phyloP scores from a whole-genome alignment of 345 rosid genomes.

The Salix koriyanagi region DNA sequence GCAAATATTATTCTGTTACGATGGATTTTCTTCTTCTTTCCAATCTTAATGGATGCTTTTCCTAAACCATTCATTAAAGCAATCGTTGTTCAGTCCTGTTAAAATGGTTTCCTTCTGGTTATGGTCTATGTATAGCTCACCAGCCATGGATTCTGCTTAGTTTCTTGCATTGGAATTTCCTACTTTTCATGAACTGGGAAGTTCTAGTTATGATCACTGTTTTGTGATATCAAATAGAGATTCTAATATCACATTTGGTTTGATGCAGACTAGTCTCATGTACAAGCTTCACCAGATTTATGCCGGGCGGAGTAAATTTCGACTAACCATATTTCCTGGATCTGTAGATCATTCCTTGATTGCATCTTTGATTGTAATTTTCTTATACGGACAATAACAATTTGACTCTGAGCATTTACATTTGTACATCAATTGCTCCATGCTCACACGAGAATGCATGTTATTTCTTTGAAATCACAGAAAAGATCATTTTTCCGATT shows the following conservation, averaged over 20 bases:
- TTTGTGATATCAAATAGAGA: neutral
- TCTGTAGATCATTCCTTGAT: slow-evolving; percentile 43
- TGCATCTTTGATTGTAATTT: slow-evolving; percentile 61
- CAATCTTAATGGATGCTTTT: neutral
- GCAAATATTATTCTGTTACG: no score
- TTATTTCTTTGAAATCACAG: neutral
- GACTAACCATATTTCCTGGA: slow-evolving; percentile 71
- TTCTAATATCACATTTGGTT: neutral
- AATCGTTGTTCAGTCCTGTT: neutral
- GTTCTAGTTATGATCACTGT: neutral
- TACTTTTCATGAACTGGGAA: neutral
- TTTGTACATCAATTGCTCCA: neutral
- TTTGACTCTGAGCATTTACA: neutral
- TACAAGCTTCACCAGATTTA: slow-evolving; percentile 75
- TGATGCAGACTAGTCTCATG: slow-evolving; percentile 87
- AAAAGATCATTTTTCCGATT: no score
- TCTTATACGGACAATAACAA: slow-evolving; percentile 34
- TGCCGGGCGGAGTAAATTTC: slow-evolving; percentile 53
- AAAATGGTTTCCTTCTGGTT: neutral
- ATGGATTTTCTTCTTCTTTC: neutral
- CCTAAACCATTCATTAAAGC: neutral
- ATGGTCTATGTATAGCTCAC: neutral
- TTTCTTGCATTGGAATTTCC: neutral
- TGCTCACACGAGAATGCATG: neutral
- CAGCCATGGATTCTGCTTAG: neutral